These are phyloP conservation scores for Globisporangium takayamanum DNA, from an alignment of 352 stramenopile genomes.

Conservation along the genomic window DNA sequence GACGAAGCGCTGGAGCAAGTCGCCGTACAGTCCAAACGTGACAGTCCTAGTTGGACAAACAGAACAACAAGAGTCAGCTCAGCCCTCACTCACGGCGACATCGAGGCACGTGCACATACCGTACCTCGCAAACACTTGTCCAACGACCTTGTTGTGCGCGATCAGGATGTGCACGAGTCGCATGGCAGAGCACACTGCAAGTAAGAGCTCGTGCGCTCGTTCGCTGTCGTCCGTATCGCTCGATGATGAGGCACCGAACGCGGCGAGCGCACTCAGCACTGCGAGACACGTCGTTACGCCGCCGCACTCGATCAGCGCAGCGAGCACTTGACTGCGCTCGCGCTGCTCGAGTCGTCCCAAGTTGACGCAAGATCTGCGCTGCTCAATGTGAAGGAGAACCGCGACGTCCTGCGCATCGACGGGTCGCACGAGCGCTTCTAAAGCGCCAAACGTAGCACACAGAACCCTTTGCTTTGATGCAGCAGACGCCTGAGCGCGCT, in stretches of 20 bases:
- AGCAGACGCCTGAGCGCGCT: constrained; percentile 11
- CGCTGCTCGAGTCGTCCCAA: constrained; percentile 4
- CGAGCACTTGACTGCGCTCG: constrained; percentile 24
- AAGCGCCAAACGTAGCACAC: constrained; percentile 16
- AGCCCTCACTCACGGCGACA: not conserved
- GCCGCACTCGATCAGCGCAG: constrained; percentile 36
- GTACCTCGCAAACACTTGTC: constrained; percentile 12
- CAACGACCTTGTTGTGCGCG: constrained; percentile 1
- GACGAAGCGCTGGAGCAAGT: constrained; percentile 19
- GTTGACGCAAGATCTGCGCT: not conserved
- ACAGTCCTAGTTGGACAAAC: constrained; percentile 9
- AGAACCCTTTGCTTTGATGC: constrained; percentile 18
- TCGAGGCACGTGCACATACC: not conserved
- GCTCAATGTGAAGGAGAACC: not conserved
- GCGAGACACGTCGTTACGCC: constrained; percentile 33
- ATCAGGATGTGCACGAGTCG: constrained; percentile 8
- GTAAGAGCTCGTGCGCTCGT: not conserved
- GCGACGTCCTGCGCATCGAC: not conserved
- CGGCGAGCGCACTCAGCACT: constrained; percentile 26
- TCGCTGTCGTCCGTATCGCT: not conserved
- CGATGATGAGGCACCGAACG: not conserved
- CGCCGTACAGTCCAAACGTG: constrained; percentile 24
- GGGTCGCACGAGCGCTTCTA: constrained; percentile 21
- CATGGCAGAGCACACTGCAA: constrained; percentile 4
- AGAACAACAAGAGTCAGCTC: not conserved